Evolutionary conservation across 108 stramenopile species (phyloP).

Genomic region (Aurantiochytrium sp.): DNA sequence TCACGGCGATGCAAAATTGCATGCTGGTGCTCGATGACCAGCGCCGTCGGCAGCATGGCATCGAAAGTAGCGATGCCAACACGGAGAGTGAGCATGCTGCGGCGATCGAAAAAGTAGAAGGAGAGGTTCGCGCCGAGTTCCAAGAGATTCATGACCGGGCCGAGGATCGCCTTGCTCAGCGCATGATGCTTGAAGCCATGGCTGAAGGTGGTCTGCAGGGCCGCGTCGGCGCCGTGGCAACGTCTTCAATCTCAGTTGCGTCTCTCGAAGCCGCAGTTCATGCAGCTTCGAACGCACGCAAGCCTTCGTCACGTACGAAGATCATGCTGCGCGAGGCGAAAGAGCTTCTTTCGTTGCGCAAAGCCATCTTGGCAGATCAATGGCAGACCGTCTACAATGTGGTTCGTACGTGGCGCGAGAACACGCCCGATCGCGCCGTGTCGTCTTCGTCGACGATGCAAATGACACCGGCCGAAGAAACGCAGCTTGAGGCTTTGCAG

Average conservation of each 20-base stretch:
- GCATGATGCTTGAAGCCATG: background rate
- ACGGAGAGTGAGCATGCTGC: background rate
- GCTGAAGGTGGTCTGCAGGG: background rate
- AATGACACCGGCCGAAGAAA: too few species aligned
- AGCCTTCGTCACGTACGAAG: background rate
- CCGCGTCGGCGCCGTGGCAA: background rate
- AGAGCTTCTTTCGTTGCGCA: background rate
- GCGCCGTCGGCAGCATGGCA: background rate
- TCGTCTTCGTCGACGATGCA: too few species aligned
- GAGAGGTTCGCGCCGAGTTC: background rate
- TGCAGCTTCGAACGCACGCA: background rate
- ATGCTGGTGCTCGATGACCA: background rate
- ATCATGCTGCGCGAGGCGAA: background rate
- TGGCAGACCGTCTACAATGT: background rate
- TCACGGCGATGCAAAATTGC: background rate
- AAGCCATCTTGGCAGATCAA: background rate
- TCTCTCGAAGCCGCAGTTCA: background rate
- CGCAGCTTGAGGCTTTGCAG: background rate
- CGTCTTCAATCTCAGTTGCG: background rate
- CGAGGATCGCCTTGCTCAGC: background rate
- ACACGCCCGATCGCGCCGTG: background rate
- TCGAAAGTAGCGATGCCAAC: background rate
- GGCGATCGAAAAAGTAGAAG: background rate
- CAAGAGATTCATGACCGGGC: background rate
- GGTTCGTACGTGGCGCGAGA: background rate